Evolutionary conservation across 2,329 filamentous ascomycete genomes (phyloP).

Genomic region (Dothistroma pini): DNA sequence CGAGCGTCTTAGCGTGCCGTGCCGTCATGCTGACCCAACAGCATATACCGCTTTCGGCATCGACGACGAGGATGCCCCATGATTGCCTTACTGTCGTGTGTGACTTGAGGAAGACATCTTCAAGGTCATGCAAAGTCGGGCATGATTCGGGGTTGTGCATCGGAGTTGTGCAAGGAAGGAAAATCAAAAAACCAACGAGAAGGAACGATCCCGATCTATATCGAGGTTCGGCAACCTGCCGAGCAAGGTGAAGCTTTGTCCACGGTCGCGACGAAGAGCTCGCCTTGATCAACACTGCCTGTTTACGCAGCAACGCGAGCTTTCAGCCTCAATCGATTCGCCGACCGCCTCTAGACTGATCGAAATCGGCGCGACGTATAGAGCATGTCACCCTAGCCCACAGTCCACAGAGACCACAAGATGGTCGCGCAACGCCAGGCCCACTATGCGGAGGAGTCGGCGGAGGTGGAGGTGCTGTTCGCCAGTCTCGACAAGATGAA

Average conservation of each 20-base stretch:
- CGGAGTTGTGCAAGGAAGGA: too few species aligned
- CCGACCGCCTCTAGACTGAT: not conserved
- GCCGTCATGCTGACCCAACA: not conserved
- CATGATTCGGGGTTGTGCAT: too few species aligned
- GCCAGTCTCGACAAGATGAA: conserved; percentile 85
- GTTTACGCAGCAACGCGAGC: not conserved
- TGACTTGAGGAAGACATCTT: not conserved
- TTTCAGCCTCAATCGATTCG: not conserved
- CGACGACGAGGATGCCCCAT: not conserved
- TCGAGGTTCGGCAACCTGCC: too few species aligned
- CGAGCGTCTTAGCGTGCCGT: conserved; percentile 4
- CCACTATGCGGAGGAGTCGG: conserved; percentile 62
- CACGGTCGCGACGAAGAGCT: too few species aligned
- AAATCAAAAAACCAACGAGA: too few species aligned
- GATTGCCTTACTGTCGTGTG: not conserved
- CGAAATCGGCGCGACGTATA: not conserved
- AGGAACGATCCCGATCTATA: too few species aligned
- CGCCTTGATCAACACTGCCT: not conserved
- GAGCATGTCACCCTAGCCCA: not conserved
- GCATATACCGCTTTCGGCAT: conserved; percentile 6
- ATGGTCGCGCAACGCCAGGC: conserved; percentile 57
- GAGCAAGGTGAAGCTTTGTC: too few species aligned
- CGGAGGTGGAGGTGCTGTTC: conserved; percentile 63
- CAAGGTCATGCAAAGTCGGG: too few species aligned
- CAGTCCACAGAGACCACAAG: conserved; percentile 8